Evolutionary conservation across 805 yeast species (phyloP), one percentile per base, ranked within the genome.

Genomic region (Hanseniaspora taiwanica): DNA sequence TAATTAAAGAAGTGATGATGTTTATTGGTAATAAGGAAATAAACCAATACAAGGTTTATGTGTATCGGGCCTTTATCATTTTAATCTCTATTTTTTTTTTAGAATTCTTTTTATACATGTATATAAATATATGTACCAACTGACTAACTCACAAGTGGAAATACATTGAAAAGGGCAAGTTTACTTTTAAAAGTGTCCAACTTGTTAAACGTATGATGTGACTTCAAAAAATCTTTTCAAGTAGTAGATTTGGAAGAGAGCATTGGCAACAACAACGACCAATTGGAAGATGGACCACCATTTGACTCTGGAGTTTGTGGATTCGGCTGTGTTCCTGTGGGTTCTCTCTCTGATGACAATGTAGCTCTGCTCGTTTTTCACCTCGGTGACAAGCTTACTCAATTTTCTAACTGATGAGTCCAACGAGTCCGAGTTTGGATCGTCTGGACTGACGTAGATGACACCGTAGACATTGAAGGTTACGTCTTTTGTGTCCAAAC

Each of bases 281-380:
- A 91, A 68, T 67, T 89, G 98, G 71, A 87, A 81, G 24, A 84
- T 70, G 21, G 95, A 83, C 98, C 98, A 89, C 84, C 94, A 91
- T 63, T 89, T 89, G 48, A 89, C 97, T 54, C 98, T 77, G 41
- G 91, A 80, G 63, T 89, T 89, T 36, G 98, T 89, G 19, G 94
- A 82, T 65, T 89, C 98, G 5, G 98, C 97, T 8, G 98, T 89
- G 65, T 89, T 91, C 74, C 98, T 81, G 62, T 89, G 98, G 13
- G 93, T 82, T 66, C 96, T 81, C 65, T 89, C 98, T 64, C 98
- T 78, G 45, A 89, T 86, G 37, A 87, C 93, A 52, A 91, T 78
- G 63, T 91, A 91, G 52, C 83, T 74, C 48, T 68, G 93, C 64
- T 91, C 98, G 51, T 86, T 89, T 64, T 82, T 81, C 44, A 91